A percentile compares a stretch with the other conserved stretches of the same genome.
These are phyloP conservation scores for Polygonum aviculare DNA, from an alignment of 148 eudicot species.

Conservation along the genomic window DNA sequence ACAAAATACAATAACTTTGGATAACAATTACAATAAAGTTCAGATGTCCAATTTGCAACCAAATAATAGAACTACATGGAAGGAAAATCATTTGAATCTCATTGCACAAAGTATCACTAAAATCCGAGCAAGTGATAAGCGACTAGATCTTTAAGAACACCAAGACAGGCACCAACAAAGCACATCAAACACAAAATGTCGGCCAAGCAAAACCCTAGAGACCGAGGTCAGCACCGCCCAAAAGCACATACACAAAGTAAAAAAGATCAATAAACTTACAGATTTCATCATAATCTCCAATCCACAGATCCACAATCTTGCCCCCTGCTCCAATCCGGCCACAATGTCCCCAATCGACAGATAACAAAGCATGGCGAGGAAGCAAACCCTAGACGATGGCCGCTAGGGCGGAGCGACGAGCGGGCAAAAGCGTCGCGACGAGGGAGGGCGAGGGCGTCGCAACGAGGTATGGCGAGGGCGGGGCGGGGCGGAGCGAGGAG, in stretches of 20 bases:
- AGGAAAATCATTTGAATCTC: background rate
- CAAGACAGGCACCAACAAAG: slow-evolving; percentile 59
- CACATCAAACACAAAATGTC: slow-evolving; percentile 73
- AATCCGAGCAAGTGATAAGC: slow-evolving; percentile 34
- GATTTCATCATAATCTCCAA: slow-evolving; percentile 15
- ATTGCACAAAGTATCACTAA: background rate
- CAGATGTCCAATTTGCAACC: background rate
- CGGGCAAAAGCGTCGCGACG: too few relatives aligned
- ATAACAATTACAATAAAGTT: background rate
- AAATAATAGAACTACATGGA: background rate
- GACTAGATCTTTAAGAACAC: slow-evolving; percentile 44
- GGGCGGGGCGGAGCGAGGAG: too few relatives aligned
- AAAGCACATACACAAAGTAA: slow-evolving; percentile 15
- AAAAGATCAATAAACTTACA: slow-evolving; percentile 21
- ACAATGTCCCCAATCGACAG: slow-evolving; percentile 22
- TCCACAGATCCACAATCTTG: slow-evolving; percentile 24
- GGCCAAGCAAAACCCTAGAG: slow-evolving; percentile 72
- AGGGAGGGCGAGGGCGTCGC: too few relatives aligned
- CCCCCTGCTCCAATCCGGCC: slow-evolving; percentile 23
- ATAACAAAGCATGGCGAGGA: slow-evolving; percentile 35
- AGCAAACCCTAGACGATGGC: slow-evolving; percentile 68
- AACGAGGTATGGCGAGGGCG: too few relatives aligned
- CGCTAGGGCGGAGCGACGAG: slow-evolving; percentile 2
- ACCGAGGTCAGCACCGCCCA: slow-evolving; percentile 55
- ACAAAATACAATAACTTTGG: background rate